Evolutionary conservation across 495 filamentous ascomycete species (phyloP).

Genomic region (Oidiodendron maius): DNA sequence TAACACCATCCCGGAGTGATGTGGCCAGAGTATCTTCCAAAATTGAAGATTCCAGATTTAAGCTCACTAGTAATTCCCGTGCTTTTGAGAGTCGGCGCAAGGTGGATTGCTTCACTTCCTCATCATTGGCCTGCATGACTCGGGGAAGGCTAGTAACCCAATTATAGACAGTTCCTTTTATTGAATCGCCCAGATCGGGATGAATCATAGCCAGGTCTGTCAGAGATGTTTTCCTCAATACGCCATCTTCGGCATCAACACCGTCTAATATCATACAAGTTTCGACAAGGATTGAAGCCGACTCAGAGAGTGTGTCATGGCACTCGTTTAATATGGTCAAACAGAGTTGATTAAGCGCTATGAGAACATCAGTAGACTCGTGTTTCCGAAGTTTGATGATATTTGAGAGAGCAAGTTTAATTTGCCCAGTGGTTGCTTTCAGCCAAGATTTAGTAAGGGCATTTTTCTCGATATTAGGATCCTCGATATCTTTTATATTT

Average conservation of each 20-base stretch:
- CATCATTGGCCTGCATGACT: conserved; percentile 80
- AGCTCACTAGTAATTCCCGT: conserved; percentile 58
- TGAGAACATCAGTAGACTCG: conserved; percentile 62
- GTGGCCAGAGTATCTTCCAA: conserved; percentile 62
- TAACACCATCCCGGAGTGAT: conserved; percentile 57
- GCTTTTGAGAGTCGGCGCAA: conserved; percentile 69
- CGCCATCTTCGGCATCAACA: conserved; percentile 36
- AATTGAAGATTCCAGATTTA: conserved; percentile 62
- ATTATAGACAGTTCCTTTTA: conserved; percentile 68
- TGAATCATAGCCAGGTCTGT: conserved; percentile 59
- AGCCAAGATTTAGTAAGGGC: conserved; percentile 62
- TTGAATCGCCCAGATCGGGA: conserved; percentile 52
- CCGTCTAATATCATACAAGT: conserved; percentile 71
- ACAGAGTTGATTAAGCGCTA: conserved; percentile 63
- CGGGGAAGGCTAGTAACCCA: conserved; percentile 79
- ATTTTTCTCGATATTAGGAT: conserved; percentile 15
- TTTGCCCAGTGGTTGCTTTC: conserved; percentile 71
- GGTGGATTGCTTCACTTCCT: conserved; percentile 62
- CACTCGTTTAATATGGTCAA: conserved; percentile 71
- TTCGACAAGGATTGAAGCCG: conserved; percentile 67
- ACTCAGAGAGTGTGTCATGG: conserved; percentile 62
- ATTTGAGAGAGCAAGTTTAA: conserved; percentile 78
- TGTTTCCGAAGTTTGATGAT: conserved; percentile 74
- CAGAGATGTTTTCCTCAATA: conserved; percentile 34
- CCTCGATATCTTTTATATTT: conserved; percentile 23